A percentile compares a stretch with the other conserved stretches of the same genome.
Evolutionary conservation across 106 monocot genomes (phyloP).

Genomic region (Dactylorhiza incarnata): DNA sequence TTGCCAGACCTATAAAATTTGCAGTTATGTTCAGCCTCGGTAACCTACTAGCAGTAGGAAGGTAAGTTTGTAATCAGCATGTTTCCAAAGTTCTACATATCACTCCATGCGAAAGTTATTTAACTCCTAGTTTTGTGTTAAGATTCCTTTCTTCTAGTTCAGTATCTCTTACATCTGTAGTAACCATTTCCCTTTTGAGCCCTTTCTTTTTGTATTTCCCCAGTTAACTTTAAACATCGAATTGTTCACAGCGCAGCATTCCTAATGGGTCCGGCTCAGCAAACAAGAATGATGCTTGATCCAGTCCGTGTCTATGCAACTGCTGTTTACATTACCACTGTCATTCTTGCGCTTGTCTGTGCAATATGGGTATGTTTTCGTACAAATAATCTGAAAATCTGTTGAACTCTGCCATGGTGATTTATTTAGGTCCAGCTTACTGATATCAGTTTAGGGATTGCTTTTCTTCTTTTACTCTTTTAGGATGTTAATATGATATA

Average conservation of each 20-base stretch:
- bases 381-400: neutral
- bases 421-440: neutral
- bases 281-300: constrained; percentile 94
- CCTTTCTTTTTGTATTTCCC: neutral
- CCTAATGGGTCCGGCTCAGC: constrained; percentile 63
- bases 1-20: constrained; percentile 83
- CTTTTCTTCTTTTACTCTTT: neutral
- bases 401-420: neutral
- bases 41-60: constrained; percentile 85
- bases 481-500: too few species aligned
- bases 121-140: neutral
- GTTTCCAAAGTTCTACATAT: neutral
- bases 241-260: constrained; percentile 83
- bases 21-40: constrained; percentile 85
- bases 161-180: neutral
- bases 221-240: constrained; percentile 11
- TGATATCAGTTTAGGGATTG: neutral
- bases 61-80: constrained; percentile 31
- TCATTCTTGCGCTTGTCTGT: constrained; percentile 73
- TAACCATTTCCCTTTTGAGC: neutral
- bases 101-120: neutral
- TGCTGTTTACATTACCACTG: constrained; percentile 58
- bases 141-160: neutral
- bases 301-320: constrained; percentile 81
- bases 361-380: constrained; percentile 59